Percentiles rank a stretch among this genome's conserved stretches.
Conservation (phyloP, 2,329 filamentous ascomycete species). For the Colletotrichum truncatum region DNA sequence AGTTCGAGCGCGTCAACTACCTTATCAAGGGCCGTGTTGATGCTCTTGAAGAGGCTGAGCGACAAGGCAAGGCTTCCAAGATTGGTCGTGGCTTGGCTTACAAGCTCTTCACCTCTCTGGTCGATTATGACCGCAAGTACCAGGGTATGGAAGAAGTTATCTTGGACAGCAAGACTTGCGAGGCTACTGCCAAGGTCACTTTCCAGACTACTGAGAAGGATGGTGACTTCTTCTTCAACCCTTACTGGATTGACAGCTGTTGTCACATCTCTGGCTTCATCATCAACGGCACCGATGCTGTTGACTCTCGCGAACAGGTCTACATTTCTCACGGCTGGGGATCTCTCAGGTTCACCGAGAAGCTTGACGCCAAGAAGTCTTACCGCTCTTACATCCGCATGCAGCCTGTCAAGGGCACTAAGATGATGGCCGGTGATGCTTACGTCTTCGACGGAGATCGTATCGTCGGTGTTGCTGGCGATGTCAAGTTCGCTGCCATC, state of each 20-base stretch:
- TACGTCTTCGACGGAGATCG: slow-evolving; percentile 63
- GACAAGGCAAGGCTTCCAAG: slow-evolving; percentile 74
- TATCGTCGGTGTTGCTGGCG: slow-evolving; percentile 58
- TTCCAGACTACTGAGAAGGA: slow-evolving; percentile 58
- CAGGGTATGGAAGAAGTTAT: slow-evolving; percentile 68
- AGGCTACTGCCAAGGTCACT: slow-evolving; percentile 51
- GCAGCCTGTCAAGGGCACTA: slow-evolving; percentile 60
- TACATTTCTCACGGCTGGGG: slow-evolving; percentile 71
- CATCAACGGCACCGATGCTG: slow-evolving; percentile 65
- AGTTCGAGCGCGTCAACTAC: slow-evolving; percentile 75
- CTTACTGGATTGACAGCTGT: slow-evolving; percentile 68
- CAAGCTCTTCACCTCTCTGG: slow-evolving; percentile 70
- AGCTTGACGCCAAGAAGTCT: slow-evolving; percentile 52
- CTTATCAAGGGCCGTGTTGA: slow-evolving; percentile 72
- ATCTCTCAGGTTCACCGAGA: slow-evolving; percentile 59
- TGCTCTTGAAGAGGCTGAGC: slow-evolving; percentile 66
- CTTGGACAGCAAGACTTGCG: slow-evolving; percentile 54
- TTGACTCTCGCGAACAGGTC: slow-evolving; percentile 63
- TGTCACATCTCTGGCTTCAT: slow-evolving; percentile 70
- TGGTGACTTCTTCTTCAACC: slow-evolving; percentile 64
- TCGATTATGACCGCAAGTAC: slow-evolving; percentile 64
- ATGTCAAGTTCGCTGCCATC: slow-evolving; percentile 74
- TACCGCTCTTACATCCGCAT: slow-evolving; percentile 68
- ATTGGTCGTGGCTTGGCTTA: slow-evolving; percentile 81
- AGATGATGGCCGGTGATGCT: slow-evolving; percentile 62